Percentiles rank a stretch among this genome's conserved stretches.
Evolutionary conservation across 2,329 filamentous ascomycete genomes (phyloP).

Genomic region (Pseudogymnoascus sp.): DNA sequence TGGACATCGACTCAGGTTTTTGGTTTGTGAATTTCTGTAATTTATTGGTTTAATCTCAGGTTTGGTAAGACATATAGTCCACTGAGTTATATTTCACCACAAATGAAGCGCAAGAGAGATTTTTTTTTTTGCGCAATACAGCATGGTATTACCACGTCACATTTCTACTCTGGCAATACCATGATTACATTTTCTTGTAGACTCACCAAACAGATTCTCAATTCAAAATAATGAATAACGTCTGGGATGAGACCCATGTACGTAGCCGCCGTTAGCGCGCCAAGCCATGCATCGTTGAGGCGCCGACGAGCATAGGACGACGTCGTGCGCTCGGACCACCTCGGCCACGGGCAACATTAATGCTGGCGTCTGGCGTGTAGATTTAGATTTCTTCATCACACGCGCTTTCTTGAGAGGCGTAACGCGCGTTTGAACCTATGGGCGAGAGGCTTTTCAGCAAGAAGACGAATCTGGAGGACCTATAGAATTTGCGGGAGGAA

Average conservation of each 20-base stretch:
- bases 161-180: neutral
- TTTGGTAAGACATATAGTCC: neutral
- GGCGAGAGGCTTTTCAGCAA: neutral
- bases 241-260: neutral
- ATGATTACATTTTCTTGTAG: neutral
- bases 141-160: neutral
- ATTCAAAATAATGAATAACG: neutral
- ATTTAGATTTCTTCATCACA: neutral
- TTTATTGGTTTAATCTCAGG: neutral
- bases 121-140: neutral
- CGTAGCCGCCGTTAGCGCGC: neutral
- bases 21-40: neutral
- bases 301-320: neutral
- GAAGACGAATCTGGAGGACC: neutral
- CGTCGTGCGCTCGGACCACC: conserved; percentile 1
- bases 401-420: neutral
- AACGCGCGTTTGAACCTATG: neutral
- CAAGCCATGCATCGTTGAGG: neutral
- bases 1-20: conserved; percentile 46
- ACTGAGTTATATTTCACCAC: neutral
- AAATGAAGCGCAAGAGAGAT: neutral
- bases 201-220: neutral
- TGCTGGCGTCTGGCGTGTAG: neutral
- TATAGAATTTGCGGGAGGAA: neutral
- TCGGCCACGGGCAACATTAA: neutral